Percentiles rank a stretch among this genome's conserved stretches.
Evolutionary conservation across 192 early-diverging fungal species (phyloP).

Genomic region (Diversispora eburnea): DNA sequence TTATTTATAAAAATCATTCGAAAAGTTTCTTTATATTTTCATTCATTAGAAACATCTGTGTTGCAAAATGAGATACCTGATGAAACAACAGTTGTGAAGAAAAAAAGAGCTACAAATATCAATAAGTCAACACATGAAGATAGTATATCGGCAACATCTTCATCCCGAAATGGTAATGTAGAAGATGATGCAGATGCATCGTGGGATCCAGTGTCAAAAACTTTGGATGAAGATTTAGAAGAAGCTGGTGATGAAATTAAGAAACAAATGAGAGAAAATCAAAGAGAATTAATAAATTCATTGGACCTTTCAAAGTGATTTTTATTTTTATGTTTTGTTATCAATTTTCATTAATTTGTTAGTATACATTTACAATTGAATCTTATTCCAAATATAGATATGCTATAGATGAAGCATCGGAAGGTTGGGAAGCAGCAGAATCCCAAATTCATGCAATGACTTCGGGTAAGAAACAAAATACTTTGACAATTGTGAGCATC

Average conservation of each 20-base stretch:
- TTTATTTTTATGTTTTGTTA: constrained; percentile 22
- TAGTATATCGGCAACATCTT: constrained; percentile 39
- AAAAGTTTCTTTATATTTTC: constrained; percentile 74
- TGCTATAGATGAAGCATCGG: constrained; percentile 65
- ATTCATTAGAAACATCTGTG: constrained; percentile 52
- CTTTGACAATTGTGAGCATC: constrained; percentile 67
- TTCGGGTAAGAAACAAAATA: constrained; percentile 46
- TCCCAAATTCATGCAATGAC: constrained; percentile 47
- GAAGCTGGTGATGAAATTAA: constrained; percentile 77
- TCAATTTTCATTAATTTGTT: constrained; percentile 30
- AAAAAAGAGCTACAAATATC: constrained; percentile 29
- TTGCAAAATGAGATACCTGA: constrained; percentile 41
- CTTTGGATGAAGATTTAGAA: constrained; percentile 80
- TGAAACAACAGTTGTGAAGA: constrained; percentile 39
- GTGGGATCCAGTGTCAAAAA: constrained; percentile 81
- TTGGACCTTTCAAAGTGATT: constrained; percentile 70
- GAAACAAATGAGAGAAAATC: constrained; percentile 61
- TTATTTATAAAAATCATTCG: constrained; percentile 92
- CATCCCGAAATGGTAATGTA: constrained; percentile 21
- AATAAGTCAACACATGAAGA: constrained; percentile 31
- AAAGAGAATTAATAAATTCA: constrained; percentile 74
- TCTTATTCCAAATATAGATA: constrained; percentile 39
- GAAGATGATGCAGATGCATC: constrained; percentile 62
- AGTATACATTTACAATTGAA: constrained; percentile 27
- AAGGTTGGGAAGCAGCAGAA: constrained; percentile 73